Evolutionary conservation across 73 alveolate species (phyloP).

Genomic region (Symbiodinium natans): DNA sequence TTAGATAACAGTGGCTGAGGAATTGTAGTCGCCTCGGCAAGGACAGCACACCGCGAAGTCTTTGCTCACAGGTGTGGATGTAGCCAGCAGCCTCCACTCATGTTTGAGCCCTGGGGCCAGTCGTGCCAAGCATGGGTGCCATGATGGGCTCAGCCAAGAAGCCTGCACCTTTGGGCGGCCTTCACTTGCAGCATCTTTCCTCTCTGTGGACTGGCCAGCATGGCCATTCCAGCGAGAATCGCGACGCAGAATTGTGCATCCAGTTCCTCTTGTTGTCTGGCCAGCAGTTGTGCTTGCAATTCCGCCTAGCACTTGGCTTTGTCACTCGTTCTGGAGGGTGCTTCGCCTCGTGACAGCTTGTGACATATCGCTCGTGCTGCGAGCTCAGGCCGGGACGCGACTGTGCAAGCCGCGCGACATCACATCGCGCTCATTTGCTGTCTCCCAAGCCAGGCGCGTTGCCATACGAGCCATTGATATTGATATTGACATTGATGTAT

Average conservation of each 20-base stretch:
- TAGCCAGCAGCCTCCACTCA: too few relatives aligned
- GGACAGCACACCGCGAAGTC: too few relatives aligned
- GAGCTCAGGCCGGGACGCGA: conserved; percentile 26
- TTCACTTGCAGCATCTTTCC: not conserved
- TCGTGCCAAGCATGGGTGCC: not conserved
- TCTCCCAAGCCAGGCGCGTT: conserved; percentile 25
- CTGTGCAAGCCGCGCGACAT: conserved; percentile 49
- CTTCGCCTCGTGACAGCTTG: too few relatives aligned
- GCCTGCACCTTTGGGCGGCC: not conserved
- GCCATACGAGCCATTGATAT: not conserved
- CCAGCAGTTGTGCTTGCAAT: not conserved
- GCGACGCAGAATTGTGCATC: not conserved
- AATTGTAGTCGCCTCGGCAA: too few relatives aligned
- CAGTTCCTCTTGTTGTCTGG: not conserved
- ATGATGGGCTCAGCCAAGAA: not conserved
- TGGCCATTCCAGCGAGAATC: not conserved
- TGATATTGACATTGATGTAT: too few relatives aligned
- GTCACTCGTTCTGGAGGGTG: too few relatives aligned
- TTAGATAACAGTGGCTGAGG: too few relatives aligned
- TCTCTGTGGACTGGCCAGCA: not conserved
- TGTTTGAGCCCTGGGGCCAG: not conserved
- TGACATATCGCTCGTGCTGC: too few relatives aligned
- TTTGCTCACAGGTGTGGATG: too few relatives aligned
- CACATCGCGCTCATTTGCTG: conserved; percentile 67
- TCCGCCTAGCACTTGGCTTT: not conserved